phyloP scores from a whole-genome alignment of 1,284 basidiomycete genomes.

The Violaceomyces palustris region DNA sequence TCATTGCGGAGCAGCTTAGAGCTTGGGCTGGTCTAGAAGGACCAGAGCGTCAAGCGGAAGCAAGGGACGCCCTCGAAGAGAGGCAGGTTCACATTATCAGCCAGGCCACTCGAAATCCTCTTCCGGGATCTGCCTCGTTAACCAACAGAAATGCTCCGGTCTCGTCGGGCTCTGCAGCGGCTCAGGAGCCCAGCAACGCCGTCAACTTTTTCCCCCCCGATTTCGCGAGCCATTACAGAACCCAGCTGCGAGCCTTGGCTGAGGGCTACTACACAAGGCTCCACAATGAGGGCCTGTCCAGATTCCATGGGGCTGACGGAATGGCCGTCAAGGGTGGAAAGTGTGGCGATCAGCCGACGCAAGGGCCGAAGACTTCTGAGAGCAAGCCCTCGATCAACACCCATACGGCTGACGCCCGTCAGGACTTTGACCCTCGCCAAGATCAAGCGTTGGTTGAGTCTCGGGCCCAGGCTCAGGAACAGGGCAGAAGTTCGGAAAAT shows the following conservation, averaged over 20 bases:
- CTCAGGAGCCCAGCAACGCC: conserved; percentile 7
- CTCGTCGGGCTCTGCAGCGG: background rate
- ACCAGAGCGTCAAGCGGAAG: conserved; percentile 34
- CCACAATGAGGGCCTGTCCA: conserved; percentile 28
- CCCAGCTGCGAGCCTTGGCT: conserved; percentile 40
- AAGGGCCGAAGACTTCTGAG: background rate
- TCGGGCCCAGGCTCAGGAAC: no score
- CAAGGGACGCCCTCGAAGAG: conserved; percentile 30
- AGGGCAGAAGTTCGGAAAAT: no score
- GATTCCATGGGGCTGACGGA: conserved; percentile 13
- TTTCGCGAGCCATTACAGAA: conserved; percentile 46
- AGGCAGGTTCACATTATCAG: conserved; percentile 27
- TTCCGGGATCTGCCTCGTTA: background rate
- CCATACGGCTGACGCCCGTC: background rate
- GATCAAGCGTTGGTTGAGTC: no score
- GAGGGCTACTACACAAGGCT: conserved; percentile 42
- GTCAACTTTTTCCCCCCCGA: conserved; percentile 42
- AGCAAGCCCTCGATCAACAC: background rate
- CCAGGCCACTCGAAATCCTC: conserved; percentile 8
- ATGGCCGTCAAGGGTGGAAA: no score
- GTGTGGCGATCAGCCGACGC: background rate
- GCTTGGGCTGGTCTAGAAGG: conserved; percentile 49
- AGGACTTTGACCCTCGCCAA: no score
- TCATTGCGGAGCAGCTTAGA: conserved; percentile 29
- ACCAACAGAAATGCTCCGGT: background rate